Conservation (phyloP, 345 rosid species). For the Jatropha curcas region DNA sequence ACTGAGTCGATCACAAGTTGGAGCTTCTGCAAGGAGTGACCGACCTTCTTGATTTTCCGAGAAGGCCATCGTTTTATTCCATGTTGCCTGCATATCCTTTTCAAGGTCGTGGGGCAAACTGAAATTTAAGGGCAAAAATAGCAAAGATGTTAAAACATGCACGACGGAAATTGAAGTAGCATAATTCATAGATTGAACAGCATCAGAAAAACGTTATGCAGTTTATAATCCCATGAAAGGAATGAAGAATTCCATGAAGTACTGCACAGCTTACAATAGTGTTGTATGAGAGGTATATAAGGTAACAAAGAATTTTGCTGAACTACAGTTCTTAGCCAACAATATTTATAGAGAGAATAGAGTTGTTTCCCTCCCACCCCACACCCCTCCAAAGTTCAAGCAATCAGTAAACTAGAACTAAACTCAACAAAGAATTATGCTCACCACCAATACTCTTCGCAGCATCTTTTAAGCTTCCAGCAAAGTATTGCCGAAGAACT, state of each 20-base stretch:
- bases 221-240: too few species aligned
- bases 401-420: neutral
- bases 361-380: neutral
- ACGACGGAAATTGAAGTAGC: neutral
- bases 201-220: neutral
- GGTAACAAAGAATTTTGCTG: neutral
- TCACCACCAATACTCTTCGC: conserved; percentile 90
- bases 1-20: conserved; percentile 80
- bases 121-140: conserved; percentile 34
- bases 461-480: conserved; percentile 95
- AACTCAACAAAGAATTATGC: conserved; percentile 19
- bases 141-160: conserved; percentile 8
- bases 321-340: neutral
- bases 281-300: too few species aligned
- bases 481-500: conserved; percentile 69
- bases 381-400: neutral
- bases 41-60: conserved; percentile 92
- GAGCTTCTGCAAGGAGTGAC: conserved; percentile 79
- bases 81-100: conserved; percentile 90
- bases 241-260: too few species aligned
- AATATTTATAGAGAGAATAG: neutral
- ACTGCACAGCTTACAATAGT: too few species aligned
- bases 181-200: neutral
- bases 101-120: conserved; percentile 98
- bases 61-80: conserved; percentile 96